Conservation (phyloP, 2,329 filamentous ascomycete species). For the Ceratocystis papillata region DNA sequence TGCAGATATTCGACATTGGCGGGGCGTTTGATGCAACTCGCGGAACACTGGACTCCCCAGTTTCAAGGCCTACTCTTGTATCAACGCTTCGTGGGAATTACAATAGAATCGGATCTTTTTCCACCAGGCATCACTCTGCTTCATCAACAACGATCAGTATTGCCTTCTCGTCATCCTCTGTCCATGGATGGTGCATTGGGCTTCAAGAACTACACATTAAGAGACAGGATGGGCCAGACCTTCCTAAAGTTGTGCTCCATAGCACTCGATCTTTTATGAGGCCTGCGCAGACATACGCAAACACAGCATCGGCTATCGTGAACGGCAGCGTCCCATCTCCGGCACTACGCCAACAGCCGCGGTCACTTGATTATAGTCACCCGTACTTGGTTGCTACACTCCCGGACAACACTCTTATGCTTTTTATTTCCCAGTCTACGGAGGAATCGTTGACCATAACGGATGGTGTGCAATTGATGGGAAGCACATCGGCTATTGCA, state of each 20-base stretch:
- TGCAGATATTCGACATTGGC: not conserved
- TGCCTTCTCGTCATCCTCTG: conserved; percentile 70
- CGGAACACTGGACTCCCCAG: not conserved
- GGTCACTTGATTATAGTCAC: conserved; percentile 59
- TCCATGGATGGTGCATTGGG: conserved; percentile 76
- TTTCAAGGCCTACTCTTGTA: not conserved
- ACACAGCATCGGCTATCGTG: not conserved
- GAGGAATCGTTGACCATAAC: conserved; percentile 56
- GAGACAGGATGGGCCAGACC: conserved; percentile 16
- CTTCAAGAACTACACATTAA: conserved; percentile 75
- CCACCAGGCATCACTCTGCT: conserved; percentile 34
- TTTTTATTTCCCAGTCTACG: conserved; percentile 71
- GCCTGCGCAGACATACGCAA: not conserved
- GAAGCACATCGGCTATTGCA: conserved; percentile 81
- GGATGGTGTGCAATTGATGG: conserved; percentile 68
- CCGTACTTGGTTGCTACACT: conserved; percentile 78
- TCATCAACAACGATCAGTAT: conserved; percentile 65
- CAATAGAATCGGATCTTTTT: not conserved
- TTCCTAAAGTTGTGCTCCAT: not conserved
- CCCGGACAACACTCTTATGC: conserved; percentile 74
- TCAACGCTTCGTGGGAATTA: not conserved
- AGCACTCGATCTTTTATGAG: not conserved
- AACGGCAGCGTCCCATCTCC: too few relatives aligned
- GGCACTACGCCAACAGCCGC: conserved; percentile 38
- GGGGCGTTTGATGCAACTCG: not conserved